Percentiles rank a stretch among this genome's conserved stretches.
phyloP scores from a whole-genome alignment of 345 rosid genomes.

The Noccaea bulbosa region DNA sequence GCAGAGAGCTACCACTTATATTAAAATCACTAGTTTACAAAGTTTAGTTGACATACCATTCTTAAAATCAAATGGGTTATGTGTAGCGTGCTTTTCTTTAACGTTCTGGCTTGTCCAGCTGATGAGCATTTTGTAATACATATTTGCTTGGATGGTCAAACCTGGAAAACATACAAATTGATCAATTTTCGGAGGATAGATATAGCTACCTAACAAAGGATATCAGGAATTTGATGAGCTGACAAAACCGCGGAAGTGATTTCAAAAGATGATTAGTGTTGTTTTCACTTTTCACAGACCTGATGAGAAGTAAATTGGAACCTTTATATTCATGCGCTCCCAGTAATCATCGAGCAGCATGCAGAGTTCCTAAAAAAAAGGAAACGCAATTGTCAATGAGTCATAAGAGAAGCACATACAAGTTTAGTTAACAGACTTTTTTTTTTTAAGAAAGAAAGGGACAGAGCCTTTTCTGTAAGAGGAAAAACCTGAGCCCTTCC shows the following conservation, averaged over 20 bases:
- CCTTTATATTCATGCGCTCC: slow-evolving; percentile 91
- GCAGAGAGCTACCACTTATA: background rate
- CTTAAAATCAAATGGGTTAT: slow-evolving; percentile 88
- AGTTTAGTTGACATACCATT: slow-evolving; percentile 58
- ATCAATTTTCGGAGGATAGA: slow-evolving; percentile 22
- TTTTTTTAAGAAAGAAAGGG: background rate
- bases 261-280: slow-evolving; percentile 5
- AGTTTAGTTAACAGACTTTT: background rate
- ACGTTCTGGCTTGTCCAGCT: slow-evolving; percentile 97
- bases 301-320: slow-evolving; percentile 95
- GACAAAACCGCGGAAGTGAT: background rate
- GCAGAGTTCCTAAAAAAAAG: slow-evolving; percentile 71
- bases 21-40: slow-evolving; percentile 5
- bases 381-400: slow-evolving; percentile 10
- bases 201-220: background rate
- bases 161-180: slow-evolving; percentile 52
- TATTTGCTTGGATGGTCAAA: slow-evolving; percentile 95
- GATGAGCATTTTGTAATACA: slow-evolving; percentile 96
- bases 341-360: slow-evolving; percentile 94
- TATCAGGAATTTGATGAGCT: background rate
- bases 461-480: background rate
- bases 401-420: slow-evolving; percentile 22
- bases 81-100: slow-evolving; percentile 69
- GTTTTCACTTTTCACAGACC: slow-evolving; percentile 54
- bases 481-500: slow-evolving; percentile 95